A percentile compares a stretch with the other conserved stretches of the same genome.
Conservation (phyloP, 208 protist genomes). For the Angomonas desouzai region DNA sequence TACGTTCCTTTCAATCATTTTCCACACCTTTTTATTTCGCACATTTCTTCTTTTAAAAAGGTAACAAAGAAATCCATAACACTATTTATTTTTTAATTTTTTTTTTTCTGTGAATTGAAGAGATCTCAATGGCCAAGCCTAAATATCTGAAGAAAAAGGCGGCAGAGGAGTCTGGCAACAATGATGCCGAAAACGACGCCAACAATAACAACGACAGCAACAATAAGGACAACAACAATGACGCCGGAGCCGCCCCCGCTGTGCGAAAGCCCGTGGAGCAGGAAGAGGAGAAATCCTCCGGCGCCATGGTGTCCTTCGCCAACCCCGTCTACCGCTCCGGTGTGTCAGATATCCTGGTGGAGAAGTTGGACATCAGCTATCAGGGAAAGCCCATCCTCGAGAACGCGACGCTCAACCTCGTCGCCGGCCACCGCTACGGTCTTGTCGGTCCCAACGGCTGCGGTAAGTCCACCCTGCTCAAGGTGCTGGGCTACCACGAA, state of each 20-base stretch:
- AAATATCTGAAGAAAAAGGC: constrained; percentile 86
- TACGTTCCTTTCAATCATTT: constrained; percentile 5
- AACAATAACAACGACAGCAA: too few species aligned
- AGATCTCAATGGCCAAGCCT: constrained; percentile 60
- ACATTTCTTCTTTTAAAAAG: neutral
- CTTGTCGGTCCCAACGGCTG: constrained; percentile 90
- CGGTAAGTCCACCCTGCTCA: constrained; percentile 92
- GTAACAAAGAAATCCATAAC: neutral
- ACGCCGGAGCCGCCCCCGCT: constrained; percentile 17
- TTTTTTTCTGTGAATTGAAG: constrained; percentile 11
- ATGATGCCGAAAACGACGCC: constrained; percentile 1
- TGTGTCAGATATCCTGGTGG: constrained; percentile 84
- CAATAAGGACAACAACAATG: neutral
- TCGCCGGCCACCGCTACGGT: constrained; percentile 80
- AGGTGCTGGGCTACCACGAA: constrained; percentile 75
- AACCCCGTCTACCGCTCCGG: constrained; percentile 78
- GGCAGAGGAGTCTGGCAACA: constrained; percentile 16
- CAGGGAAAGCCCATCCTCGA: constrained; percentile 79
- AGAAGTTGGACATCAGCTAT: constrained; percentile 88
- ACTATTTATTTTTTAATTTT: constrained; percentile 13
- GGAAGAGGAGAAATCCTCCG: constrained; percentile 49
- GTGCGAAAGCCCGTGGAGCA: constrained; percentile 10
- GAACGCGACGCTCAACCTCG: constrained; percentile 84
- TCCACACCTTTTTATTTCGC: neutral
- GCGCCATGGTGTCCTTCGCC: constrained; percentile 83